A percentile compares a stretch with the other conserved stretches of the same genome.
Evolutionary conservation across 1,284 basidiomycete species (phyloP).

Genomic region (Singerocomus inundabilis): DNA sequence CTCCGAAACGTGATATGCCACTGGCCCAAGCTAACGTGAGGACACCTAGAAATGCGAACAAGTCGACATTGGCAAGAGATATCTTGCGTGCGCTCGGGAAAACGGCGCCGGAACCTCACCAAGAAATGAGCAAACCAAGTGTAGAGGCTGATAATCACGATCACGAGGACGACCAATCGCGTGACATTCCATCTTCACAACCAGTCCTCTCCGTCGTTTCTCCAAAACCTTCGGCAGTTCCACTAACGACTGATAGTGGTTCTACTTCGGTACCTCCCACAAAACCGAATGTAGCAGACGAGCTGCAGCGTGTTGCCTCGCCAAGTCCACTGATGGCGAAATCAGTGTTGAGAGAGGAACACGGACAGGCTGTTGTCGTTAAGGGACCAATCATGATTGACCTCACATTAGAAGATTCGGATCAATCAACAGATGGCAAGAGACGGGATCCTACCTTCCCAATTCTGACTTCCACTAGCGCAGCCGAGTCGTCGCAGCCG

Average conservation of each 20-base stretch:
- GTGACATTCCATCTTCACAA: not conserved
- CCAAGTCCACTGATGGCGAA: not conserved
- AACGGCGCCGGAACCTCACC: slow-evolving; percentile 2
- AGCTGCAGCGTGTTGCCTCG: not conserved
- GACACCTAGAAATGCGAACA: slow-evolving; percentile 39
- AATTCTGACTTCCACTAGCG: slow-evolving; percentile 3
- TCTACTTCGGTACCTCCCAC: not conserved
- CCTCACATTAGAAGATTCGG: slow-evolving; percentile 29
- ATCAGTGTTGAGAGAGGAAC: not conserved
- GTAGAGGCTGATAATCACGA: not conserved
- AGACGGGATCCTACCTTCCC: slow-evolving; percentile 10
- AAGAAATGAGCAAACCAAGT: slow-evolving; percentile 4
- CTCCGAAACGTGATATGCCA: slow-evolving; percentile 6
- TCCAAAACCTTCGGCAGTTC: not conserved
- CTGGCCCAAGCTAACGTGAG: slow-evolving; percentile 9
- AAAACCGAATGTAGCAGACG: not conserved
- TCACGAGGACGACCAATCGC: not conserved
- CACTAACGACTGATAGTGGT: not conserved
- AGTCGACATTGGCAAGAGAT: slow-evolving; percentile 42
- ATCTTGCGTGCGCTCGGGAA: slow-evolving; percentile 41
- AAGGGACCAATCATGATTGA: slow-evolving; percentile 29
- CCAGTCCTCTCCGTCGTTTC: not conserved
- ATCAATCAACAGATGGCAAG: slow-evolving; percentile 18
- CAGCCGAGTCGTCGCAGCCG: slow-evolving; percentile 8
- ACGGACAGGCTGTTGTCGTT: not conserved